Evolutionary conservation across 2,329 filamentous ascomycete species (phyloP).

Genomic region (Colletotrichum sp.): DNA sequence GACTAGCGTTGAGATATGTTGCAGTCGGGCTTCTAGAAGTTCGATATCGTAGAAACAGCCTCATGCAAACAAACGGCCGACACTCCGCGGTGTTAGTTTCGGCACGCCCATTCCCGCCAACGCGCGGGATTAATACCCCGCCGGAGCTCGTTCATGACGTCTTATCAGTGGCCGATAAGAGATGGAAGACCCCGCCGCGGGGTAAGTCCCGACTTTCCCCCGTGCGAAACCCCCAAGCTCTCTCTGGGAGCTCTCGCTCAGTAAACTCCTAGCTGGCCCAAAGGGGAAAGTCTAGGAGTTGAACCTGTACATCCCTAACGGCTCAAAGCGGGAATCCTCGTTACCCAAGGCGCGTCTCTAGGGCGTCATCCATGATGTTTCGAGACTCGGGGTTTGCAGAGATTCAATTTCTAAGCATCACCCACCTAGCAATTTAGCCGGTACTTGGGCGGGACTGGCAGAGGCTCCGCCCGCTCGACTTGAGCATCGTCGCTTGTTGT

Average conservation of each 20-base stretch:
- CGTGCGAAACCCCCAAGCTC: not conserved
- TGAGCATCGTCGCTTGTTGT: not conserved
- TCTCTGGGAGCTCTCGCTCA: not conserved
- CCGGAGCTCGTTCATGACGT: conserved; percentile 4
- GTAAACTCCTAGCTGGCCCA: not conserved
- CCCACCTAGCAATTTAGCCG: not conserved
- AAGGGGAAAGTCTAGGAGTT: conserved; percentile 2
- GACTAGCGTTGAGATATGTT: not conserved
- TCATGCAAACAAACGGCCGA: not conserved
- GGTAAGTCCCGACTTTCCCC: conserved; percentile 3
- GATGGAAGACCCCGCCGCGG: conserved; percentile 5
- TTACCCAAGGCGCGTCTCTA: not conserved
- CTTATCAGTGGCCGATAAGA: conserved; percentile 6
- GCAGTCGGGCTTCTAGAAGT: not conserved
- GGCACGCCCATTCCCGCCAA: not conserved
- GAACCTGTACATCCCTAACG: not conserved
- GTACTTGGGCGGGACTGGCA: not conserved
- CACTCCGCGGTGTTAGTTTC: not conserved
- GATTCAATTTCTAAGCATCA: not conserved
- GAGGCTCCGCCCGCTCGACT: not conserved
- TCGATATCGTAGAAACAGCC: not conserved
- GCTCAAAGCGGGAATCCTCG: not conserved
- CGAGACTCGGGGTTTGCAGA: not conserved
- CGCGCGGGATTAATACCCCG: not conserved
- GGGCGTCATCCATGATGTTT: not conserved